Conservation (phyloP, 2,329 filamentous ascomycete species). For the Alternaria postmessia region DNA sequence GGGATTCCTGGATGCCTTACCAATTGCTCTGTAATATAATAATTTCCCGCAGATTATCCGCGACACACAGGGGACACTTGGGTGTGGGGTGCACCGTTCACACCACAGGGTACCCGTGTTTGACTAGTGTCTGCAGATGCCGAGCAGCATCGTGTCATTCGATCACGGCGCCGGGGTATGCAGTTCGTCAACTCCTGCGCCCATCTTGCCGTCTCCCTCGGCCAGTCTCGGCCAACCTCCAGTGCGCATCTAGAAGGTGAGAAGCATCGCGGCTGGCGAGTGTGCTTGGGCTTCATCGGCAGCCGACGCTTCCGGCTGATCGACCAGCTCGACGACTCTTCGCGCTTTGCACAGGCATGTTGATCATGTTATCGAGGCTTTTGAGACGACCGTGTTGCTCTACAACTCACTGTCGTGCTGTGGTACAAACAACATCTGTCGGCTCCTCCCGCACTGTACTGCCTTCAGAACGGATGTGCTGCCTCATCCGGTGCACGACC, state of each 20-base stretch:
- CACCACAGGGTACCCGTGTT: conserved; percentile 10
- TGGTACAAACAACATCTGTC: conserved; percentile 1
- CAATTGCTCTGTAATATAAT: conserved; percentile 19
- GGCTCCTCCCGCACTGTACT: conserved; percentile 14
- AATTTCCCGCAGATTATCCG: conserved; percentile 37
- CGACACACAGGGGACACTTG: conserved; percentile 17
- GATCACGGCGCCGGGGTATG: background rate
- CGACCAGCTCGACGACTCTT: background rate
- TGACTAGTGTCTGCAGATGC: conserved; percentile 19
- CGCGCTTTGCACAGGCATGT: background rate
- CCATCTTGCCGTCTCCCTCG: conserved; percentile 1
- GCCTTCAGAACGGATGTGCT: conserved; percentile 6
- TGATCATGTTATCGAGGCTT: background rate
- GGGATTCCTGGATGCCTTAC: conserved; percentile 11
- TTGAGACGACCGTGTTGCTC: background rate
- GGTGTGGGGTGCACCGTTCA: conserved; percentile 29
- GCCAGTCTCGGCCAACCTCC: conserved; percentile 7
- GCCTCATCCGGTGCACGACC: conserved; percentile 2
- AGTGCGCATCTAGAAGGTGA: conserved; percentile 8
- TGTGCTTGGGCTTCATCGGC: conserved; percentile 7
- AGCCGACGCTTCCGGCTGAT: conserved; percentile 7
- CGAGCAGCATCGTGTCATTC: conserved; percentile 5
- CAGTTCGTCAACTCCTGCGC: background rate
- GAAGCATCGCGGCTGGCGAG: conserved; percentile 5
- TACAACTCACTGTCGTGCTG: background rate